Evolutionary conservation across 176 grass and related monocot genomes (phyloP), one percentile per base, ranked within the genome.

Genomic region (Elymus sibiricus): DNA sequence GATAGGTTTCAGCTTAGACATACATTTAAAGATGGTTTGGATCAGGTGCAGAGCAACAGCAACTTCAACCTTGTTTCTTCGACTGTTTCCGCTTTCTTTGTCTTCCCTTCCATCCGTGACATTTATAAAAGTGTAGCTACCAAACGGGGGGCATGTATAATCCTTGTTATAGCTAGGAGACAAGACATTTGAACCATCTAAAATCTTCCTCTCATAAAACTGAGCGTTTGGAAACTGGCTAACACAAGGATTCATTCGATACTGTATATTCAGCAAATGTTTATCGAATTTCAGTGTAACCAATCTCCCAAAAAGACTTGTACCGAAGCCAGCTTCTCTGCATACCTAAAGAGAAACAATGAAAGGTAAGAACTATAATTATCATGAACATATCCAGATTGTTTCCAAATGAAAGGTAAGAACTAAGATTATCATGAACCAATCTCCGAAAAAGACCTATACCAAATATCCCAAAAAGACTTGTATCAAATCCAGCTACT

Each of bases 271-370:
- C 70, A 98, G 63, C 74, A 98, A 76, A 69, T 93, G 84, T 25
- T 95, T 98, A 51, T 86, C 80, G 32, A 87, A 87, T 31, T 82
- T 29, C 13, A 95, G 34, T 16, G 9, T 46, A 24, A 93, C 87
- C 53, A 98, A 79, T 86, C 95, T 98, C 65, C 90, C 80, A 83
- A 98, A 98, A 80, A 93, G 89, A 70, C 95, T 98, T 10, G 64
- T 68, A 83, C 87, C 89, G 29, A 98, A 93, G 37, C 95, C 91
- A 87, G 86, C 89, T 83, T 86, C 86, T 82, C 91, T 92, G 76
- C 82, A 90, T 60, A 87, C 83, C 93, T 98, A 53, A 53, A 88
- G 79, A 77, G 31, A 49, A 83, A 66, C 4, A 70, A 76, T 19
- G 7, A 55, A 35, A 74, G 11, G 66, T 71, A 15, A 89, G 24